Evolutionary conservation across 2,329 filamentous ascomycete species (phyloP), one percentile per base, ranked within the genome.

Genomic region (Teratosphaeria pseudoeucalypti): DNA sequence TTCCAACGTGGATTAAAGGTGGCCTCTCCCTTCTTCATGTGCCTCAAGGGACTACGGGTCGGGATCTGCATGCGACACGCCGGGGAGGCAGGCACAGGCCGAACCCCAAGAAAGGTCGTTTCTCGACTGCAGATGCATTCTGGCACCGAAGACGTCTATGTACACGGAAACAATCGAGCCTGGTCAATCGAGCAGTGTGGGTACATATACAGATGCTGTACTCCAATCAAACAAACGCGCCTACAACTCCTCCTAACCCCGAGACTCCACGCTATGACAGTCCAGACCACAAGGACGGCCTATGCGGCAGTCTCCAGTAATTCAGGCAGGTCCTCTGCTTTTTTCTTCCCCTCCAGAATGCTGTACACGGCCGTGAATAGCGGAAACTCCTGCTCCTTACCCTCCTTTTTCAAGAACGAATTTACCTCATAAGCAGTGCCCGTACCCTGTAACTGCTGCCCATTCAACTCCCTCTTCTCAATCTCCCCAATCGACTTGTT

Each of bases 361-460:
- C 85, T 78, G 70, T 90, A 86, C 56, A 97, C 92, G 0, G 90
- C 90, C 9, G 90, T 96, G 73, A 99, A 95, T 6, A 99, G 78
- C 23, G 94, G 94, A 73, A 95, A 99, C 57, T 95, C 87, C 34
- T 84, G 79, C 76, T 95, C 91, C 64, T 87, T 77, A 0, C 87
- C 88, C 65, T 88, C 82, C 56, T 84, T 84, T 78, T 88, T 89
- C 70, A 99, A 76, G 75, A 97, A 97, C 56, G 81, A 85, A 77
- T 95, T 89, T 52, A 99, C 92, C 74, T 99, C 94, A 64, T 86
- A 84, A 9, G 94, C 92, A 2, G 94, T 99, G 67, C 87, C 87
- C 0, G 91, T 97, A 43, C 94, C 94, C 78, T 99, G 94, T 61
- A 99, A 79, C 79, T 95, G 96, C 80, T 99, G 94, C 14, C 94